phyloP scores from a whole-genome alignment of 352 stramenopile genomes.

The Pythium oligandrum region DNA sequence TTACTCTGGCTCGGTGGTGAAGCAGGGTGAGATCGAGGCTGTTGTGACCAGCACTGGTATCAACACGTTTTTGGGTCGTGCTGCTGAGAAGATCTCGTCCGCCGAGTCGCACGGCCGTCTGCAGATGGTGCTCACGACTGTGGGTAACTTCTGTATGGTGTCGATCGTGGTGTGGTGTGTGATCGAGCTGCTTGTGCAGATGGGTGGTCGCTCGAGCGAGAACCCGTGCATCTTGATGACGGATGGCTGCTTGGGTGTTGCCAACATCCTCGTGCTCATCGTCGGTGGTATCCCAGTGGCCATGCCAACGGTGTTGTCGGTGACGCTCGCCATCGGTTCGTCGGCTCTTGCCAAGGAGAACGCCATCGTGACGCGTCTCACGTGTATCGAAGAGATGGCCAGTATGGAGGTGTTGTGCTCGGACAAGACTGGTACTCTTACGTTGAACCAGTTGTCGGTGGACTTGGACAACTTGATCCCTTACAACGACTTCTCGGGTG shows the following conservation, averaged over 20 bases:
- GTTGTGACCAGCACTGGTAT: constrained; percentile 85
- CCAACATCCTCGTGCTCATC: constrained; percentile 86
- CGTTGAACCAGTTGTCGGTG: constrained; percentile 95
- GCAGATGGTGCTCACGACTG: constrained; percentile 91
- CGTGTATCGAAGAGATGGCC: constrained; percentile 91
- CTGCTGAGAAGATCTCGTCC: constrained; percentile 71
- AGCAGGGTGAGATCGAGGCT: constrained; percentile 88
- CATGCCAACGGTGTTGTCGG: constrained; percentile 91
- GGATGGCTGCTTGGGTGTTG: constrained; percentile 59
- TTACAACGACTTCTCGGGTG: constrained; percentile 55
- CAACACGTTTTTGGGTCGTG: constrained; percentile 90
- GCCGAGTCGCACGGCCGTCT: constrained; percentile 80
- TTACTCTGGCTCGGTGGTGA: constrained; percentile 83
- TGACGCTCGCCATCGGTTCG: constrained; percentile 90
- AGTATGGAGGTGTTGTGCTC: constrained; percentile 92
- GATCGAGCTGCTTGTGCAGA: constrained; percentile 83
- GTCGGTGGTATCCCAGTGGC: constrained; percentile 91
- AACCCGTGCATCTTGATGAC: constrained; percentile 84
- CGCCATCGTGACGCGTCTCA: constrained; percentile 90
- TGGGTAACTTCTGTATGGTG: constrained; percentile 88
- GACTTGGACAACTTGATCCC: constrained; percentile 81
- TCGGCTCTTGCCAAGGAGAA: constrained; percentile 86
- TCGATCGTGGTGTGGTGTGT: constrained; percentile 84
- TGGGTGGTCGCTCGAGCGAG: constrained; percentile 61
- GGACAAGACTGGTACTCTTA: constrained; percentile 94